These are phyloP conservation scores for Colletotrichum somersetense DNA, from an alignment of 2,329 filamentous ascomycete genomes.

Conservation along the genomic window DNA sequence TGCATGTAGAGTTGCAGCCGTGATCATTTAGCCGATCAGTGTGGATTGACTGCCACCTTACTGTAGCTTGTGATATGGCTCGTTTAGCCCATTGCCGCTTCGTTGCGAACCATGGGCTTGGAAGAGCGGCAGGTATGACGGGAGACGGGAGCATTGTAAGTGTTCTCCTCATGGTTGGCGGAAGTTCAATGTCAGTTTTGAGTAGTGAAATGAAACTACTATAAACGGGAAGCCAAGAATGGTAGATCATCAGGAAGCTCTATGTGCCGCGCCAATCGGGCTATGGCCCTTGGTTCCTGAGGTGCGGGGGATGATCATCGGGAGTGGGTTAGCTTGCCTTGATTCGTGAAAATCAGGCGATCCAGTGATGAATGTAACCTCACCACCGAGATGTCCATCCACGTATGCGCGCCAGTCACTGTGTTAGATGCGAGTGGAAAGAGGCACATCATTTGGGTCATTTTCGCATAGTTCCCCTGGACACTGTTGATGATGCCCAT, in stretches of 20 bases:
- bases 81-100: background rate
- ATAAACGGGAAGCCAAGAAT: background rate
- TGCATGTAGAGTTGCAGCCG: background rate
- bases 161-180: background rate
- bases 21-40: background rate
- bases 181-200: background rate
- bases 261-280: slow-evolving; percentile 30
- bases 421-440: background rate
- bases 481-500: background rate
- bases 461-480: too few species aligned
- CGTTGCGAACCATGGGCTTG: background rate
- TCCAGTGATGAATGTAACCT: slow-evolving; percentile 26
- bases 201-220: slow-evolving; percentile 1
- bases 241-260: background rate
- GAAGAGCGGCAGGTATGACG: background rate
- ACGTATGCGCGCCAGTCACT: slow-evolving; percentile 36
- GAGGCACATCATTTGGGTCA: background rate
- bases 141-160: background rate
- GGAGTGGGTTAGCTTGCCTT: background rate
- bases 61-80: background rate
- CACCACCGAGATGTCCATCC: background rate
- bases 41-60: background rate
- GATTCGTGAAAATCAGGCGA: background rate
- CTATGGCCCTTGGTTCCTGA: background rate
- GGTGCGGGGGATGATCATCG: slow-evolving; percentile 18